phyloP scores from a whole-genome alignment of 2,329 filamentous ascomycete genomes.

The Stromatinia cepivora region DNA sequence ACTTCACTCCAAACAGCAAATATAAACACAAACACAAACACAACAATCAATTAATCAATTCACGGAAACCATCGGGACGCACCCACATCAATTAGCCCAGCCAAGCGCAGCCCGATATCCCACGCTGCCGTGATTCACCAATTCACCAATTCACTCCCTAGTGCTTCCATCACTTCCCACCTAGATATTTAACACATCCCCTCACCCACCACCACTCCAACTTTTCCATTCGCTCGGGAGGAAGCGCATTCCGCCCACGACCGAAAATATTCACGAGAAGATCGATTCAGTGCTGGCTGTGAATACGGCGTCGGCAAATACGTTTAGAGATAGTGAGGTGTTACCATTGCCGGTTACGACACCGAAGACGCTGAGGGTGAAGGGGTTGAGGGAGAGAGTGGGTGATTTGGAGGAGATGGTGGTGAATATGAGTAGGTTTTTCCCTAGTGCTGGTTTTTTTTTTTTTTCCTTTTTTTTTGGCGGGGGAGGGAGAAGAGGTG shows the following conservation, averaged over 20 bases:
- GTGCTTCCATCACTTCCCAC: too few relatives aligned
- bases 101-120: too few relatives aligned
- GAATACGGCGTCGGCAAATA: slow-evolving; percentile 29
- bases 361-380: slow-evolving; percentile 29
- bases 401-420: not conserved
- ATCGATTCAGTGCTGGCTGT: slow-evolving; percentile 33
- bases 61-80: not conserved
- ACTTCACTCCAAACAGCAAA: too few relatives aligned
- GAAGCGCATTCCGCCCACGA: slow-evolving; percentile 38
- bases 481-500: not conserved
- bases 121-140: too few relatives aligned
- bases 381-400: slow-evolving; percentile 24
- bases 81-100: not conserved
- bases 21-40: too few relatives aligned
- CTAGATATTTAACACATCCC: too few relatives aligned
- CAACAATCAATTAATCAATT: too few relatives aligned
- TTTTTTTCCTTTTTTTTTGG: not conserved
- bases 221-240: slow-evolving; percentile 34
- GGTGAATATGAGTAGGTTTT: too few relatives aligned
- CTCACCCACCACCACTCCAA: too few relatives aligned
- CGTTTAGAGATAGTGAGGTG: slow-evolving; percentile 15
- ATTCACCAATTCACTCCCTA: too few relatives aligned
- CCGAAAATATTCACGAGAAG: slow-evolving; percentile 36
- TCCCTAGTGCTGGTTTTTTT: not conserved
- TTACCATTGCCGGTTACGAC: slow-evolving; percentile 39